A percentile compares a stretch with the other conserved stretches of the same genome.
phyloP scores from a whole-genome alignment of 768 basidiomycete genomes.

The Epithele typhae region DNA sequence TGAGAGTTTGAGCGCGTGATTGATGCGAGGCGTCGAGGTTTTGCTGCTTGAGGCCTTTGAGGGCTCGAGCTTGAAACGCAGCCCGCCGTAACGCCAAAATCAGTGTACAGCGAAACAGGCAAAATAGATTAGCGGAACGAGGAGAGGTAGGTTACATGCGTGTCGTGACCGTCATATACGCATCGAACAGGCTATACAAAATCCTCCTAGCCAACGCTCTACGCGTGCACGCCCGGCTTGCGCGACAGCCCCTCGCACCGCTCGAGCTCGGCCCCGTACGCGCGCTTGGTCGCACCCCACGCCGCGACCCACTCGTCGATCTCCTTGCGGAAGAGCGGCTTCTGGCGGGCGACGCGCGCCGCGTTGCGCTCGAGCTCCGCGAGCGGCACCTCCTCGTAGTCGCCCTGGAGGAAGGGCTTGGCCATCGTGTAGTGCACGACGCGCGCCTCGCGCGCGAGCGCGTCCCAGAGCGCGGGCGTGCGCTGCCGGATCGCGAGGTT shows the following conservation, averaged over 20 bases:
- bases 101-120: too few species aligned
- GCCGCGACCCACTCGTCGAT: slow-evolving; percentile 23
- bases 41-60: too few species aligned
- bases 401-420: slow-evolving; percentile 24
- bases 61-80: too few species aligned
- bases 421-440: slow-evolving; percentile 33
- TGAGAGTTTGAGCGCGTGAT: too few species aligned
- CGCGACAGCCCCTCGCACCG: not conserved
- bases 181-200: too few species aligned
- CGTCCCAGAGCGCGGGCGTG: slow-evolving; percentile 28
- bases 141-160: too few species aligned
- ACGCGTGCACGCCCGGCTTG: too few species aligned
- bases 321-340: slow-evolving; percentile 15
- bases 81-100: too few species aligned
- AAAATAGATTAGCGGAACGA: too few species aligned
- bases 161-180: too few species aligned
- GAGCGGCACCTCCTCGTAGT: slow-evolving; percentile 19
- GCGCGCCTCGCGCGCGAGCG: slow-evolving; percentile 25
- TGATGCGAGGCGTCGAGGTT: too few species aligned
- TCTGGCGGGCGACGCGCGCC: slow-evolving; percentile 14
- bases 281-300: slow-evolving; percentile 18
- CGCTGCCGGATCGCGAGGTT: slow-evolving; percentile 33
- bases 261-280: not conserved
- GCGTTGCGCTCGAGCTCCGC: slow-evolving; percentile 17
- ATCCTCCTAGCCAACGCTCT: too few species aligned